A percentile compares a stretch with the other conserved stretches of the same genome.
Evolutionary conservation across 2,329 filamentous ascomycete species (phyloP).

Genomic region (Stachybotrys elegans): DNA sequence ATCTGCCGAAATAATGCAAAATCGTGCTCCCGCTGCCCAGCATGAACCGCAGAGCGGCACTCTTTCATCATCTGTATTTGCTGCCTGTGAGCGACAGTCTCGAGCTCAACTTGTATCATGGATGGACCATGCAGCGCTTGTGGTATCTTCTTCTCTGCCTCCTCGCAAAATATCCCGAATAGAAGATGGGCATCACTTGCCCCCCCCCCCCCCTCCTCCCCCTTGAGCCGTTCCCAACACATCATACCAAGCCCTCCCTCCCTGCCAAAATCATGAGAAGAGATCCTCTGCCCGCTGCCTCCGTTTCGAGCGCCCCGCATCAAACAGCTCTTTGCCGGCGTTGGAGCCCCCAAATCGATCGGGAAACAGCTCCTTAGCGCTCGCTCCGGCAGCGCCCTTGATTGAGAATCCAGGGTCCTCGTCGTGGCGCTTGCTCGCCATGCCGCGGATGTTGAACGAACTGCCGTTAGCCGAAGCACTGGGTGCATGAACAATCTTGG

Average conservation of each 20-base stretch:
- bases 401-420: slow-evolving; percentile 54
- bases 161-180: slow-evolving; percentile 7
- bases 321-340: slow-evolving; percentile 64
- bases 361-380: slow-evolving; percentile 64
- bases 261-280: slow-evolving; percentile 46
- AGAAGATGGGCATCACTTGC: slow-evolving; percentile 1
- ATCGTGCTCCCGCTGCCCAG: slow-evolving; percentile 14
- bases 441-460: slow-evolving; percentile 56
- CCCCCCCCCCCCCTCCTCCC: slow-evolving; percentile 9
- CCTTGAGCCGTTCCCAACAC: background rate
- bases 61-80: no score
- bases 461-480: slow-evolving; percentile 33
- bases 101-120: no score
- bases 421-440: slow-evolving; percentile 40
- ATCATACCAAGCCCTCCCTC: background rate
- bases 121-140: slow-evolving; percentile 6
- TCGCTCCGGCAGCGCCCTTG: slow-evolving; percentile 53
- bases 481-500: slow-evolving; percentile 58
- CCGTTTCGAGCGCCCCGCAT: slow-evolving; percentile 43
- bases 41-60: slow-evolving; percentile 5
- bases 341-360: slow-evolving; percentile 53
- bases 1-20: slow-evolving; percentile 13
- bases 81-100: no score
- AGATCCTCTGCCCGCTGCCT: slow-evolving; percentile 69
- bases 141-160: slow-evolving; percentile 15